Base-by-base conservation (phyloP, 2,329 filamentous ascomycete genomes). In the Monilinia fructigena region DNA sequence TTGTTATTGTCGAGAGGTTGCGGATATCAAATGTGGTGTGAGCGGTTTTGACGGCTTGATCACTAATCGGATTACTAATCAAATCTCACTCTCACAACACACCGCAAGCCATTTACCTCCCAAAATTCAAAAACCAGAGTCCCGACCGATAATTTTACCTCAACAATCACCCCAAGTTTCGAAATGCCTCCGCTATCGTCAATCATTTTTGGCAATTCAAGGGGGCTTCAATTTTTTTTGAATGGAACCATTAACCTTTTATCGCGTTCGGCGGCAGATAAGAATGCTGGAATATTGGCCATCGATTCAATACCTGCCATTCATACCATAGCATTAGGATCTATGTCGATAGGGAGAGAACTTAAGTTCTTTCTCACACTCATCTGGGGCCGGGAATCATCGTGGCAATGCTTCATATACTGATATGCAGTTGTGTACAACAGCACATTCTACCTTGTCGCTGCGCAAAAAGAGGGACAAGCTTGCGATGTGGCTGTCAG, bases 391-490 rank as follows among this genome's bases (percentile, higher is more conserved):
- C 56, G 16, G n/a, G 11, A 50, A 18, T 1, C n/a, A 20, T 12
- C 4, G 5, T 1, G 20, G n/a, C 31, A 11, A 45, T 7, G 5
- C 12, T n/a, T 26, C 14, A 20, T 31, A 31, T 16, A 14, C 62
- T 64, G 42, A 64, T 48, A n/a, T 42, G 20, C 18, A 1, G 10
- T 7, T 10, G 45, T 48, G 1, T 1, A 48, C 16, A 16, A 52
- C 20, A 65, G 63, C 47, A 53, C 63, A 31, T 58, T 59, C 8
- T 60, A 65, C 28, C 11, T 65, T 5, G 52, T 65, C 35, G 45
- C 63, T 28, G 63, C 63, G 1, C 28, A 52, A 16, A 16, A 59
- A 47, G 26, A 50, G 35, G 5, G 63, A 65, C 12, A 59, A 3
- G 35, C 28, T 59, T 28, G 35, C 55, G 10, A 65, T 65, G 63